Base-by-base conservation (phyloP, 2,329 filamentous ascomycete species). In the Aspergillus hortae region DNA sequence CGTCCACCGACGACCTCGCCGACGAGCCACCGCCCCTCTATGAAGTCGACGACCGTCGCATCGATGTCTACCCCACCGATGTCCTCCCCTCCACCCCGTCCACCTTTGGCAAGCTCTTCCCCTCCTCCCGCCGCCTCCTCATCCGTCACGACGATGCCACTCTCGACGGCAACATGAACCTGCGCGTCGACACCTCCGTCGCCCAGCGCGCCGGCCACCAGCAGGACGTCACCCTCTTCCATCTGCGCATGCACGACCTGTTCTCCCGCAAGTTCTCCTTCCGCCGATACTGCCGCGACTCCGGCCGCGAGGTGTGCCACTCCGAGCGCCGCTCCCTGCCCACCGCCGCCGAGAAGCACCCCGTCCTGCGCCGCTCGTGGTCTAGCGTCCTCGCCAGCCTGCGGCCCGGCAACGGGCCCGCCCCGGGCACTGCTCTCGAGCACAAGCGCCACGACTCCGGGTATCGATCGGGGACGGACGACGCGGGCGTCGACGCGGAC, bases 81-180 rank as follows among this genome's bases (percentile, higher is more conserved):
- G 84, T 89, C 32, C 80, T 89, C 25, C 82, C 91, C 10, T 90
- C 91, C 1, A 92, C 87, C 1, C 88, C 92, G 3, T 80, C 86
- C 53, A 87, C 92, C 60, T 97, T 97, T 68, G 86, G 85, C 23
- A 81, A 86, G 49, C 81, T 95, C 48, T 99, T 96, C 69, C 92
- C 94, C 10, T 95, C 92, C 7, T 81, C 86, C 60, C 85, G 90
- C 67, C 83, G 89, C 51, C 76, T 97, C 48, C 83, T 84, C 33
- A 90, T 99, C 65, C 85, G 88, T 25, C 92, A 97, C 67, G 94
- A 97, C 67, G 90, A 96, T 71, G 84, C 89, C 45, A 94, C 91
- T 0, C 74, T 86, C 4, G 92, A 99, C 68, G 92, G 92, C 33
- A 96, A 96, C 77, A 95, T 96, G 90, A 97, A 97, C 68, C 80